These are phyloP conservation scores for Erysimum cheiranthoides DNA, from an alignment of 345 rosid genomes.

Conservation along the genomic window DNA sequence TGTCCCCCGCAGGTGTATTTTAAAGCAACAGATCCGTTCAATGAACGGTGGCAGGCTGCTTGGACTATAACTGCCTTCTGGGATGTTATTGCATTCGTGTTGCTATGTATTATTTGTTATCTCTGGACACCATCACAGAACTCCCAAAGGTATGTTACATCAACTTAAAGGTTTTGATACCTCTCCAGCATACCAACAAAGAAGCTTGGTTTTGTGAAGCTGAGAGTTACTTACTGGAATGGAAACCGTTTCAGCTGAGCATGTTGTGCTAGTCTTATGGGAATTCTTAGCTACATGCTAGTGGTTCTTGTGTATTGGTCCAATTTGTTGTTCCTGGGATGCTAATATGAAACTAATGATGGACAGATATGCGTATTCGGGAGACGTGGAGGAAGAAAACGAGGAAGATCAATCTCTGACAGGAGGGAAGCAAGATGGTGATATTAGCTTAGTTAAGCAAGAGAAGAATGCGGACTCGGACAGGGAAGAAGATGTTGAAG, in stretches of 20 bases:
- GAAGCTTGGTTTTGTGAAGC: conserved; percentile 10
- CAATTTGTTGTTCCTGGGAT: not conserved
- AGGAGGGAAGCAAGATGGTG: conserved; percentile 68
- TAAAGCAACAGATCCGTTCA: conserved; percentile 97
- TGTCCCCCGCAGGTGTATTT: conserved; percentile 76
- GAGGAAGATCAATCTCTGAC: conserved; percentile 77
- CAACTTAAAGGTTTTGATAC: not conserved
- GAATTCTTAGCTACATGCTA: conserved; percentile 13
- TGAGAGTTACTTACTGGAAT: not conserved
- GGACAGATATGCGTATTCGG: conserved; percentile 84
- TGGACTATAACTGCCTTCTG: conserved; percentile 97
- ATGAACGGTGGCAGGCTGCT: conserved; percentile 88
- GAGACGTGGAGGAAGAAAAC: conserved; percentile 64
- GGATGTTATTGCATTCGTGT: conserved; percentile 77
- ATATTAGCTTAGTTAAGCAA: conserved; percentile 67
- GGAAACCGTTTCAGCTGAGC: conserved; percentile 22
- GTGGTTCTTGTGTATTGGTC: not conserved
- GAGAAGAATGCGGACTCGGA: conserved; percentile 55
- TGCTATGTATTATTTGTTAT: conserved; percentile 85
- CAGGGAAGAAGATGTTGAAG: conserved; percentile 65
- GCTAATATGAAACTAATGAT: conserved; percentile 34
- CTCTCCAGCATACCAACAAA: conserved; percentile 11
- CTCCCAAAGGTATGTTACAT: conserved; percentile 73
- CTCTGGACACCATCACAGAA: conserved; percentile 97
- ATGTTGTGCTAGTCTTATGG: conserved; percentile 30